Base-by-base conservation (phyloP, 2,329 filamentous ascomycete genomes). In the Beauveria australis region DNA sequence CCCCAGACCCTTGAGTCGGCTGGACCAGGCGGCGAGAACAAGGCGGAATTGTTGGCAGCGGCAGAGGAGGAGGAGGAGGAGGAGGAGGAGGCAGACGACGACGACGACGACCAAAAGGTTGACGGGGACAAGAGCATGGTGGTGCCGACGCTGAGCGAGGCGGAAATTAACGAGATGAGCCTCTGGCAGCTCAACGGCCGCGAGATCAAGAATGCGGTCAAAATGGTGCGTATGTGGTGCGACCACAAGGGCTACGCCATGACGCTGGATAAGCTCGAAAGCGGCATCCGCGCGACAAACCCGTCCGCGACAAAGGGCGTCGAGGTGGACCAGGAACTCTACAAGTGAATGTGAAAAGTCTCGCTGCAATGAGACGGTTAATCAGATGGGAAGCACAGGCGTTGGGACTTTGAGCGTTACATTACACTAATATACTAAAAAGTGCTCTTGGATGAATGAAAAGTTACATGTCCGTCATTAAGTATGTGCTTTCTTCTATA, bases 201-300 rank as follows among this genome's bases (percentile, higher is more conserved):
- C 24, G 74, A 78, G 71, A 81, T 79, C 64, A 79, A 79, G 67
- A 78, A 74, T 60, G 75, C 74, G 9, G 71, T 79, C 65, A 75
- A 78, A 69, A 78, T 79, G 77, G 74, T 74, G 1, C 69, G 70
- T 55, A 73, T 68, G 22, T 79, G 76, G 77, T 80, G 77, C 64
- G 69, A 74, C 40, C 69, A 76, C 64, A 78, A 79, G 68, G 70
- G 69, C 8, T 76, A 78, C 53, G 66, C 67, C 18, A 70, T 80
- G 68, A 76, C 73, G 49, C 66, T 79, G 60, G 65, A 69, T 18
- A 70, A 74, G 43, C 53, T 79, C 59, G 78, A 81, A 67, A 75
- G 71, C 62, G 76, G 74, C 14, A 80, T 81, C 63, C 71, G 69
- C 65, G 75, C 77, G 49, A 79, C 76, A 41, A 78, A 72, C 30